A percentile compares a stretch with the other conserved stretches of the same genome.
Conservation (phyloP, 306 rosid species). For the Rosa chinensis region DNA sequence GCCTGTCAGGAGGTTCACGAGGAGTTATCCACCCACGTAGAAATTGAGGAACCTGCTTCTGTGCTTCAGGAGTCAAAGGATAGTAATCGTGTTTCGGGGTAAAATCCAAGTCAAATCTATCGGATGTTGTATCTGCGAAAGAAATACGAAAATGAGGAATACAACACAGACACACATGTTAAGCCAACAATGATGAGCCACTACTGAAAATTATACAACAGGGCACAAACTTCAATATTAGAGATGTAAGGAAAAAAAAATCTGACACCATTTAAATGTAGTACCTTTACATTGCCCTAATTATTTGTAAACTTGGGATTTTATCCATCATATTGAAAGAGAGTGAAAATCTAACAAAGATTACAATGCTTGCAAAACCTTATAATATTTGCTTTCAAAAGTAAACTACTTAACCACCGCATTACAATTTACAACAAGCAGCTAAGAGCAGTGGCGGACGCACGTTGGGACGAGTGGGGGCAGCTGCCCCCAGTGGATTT, state of each 20-base stretch:
- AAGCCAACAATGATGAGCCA: not conserved
- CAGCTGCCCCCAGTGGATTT: no score
- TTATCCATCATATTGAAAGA: not conserved
- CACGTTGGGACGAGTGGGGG: no score
- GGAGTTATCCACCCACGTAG: constrained; percentile 89
- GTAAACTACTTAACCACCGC: not conserved
- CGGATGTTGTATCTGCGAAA: constrained; percentile 69
- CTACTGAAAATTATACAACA: not conserved
- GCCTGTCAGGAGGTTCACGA: constrained; percentile 74
- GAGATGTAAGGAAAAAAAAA: not conserved
- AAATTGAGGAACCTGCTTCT: constrained; percentile 74
- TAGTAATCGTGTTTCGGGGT: constrained; percentile 90
- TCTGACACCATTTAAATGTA: not conserved
- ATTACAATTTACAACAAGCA: not conserved
- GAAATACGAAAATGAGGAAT: not conserved
- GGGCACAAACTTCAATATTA: not conserved
- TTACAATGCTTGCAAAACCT: not conserved
- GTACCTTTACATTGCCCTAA: not conserved
- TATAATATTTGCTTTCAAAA: not conserved
- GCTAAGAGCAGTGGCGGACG: no score
- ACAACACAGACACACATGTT: no score
- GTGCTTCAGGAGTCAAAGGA: constrained; percentile 74
- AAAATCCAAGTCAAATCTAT: constrained; percentile 87
- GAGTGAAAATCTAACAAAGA: not conserved
- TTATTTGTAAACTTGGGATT: not conserved